Conservation (phyloP, 148 eudicot genomes). For the Rhododendron henanense region DNA sequence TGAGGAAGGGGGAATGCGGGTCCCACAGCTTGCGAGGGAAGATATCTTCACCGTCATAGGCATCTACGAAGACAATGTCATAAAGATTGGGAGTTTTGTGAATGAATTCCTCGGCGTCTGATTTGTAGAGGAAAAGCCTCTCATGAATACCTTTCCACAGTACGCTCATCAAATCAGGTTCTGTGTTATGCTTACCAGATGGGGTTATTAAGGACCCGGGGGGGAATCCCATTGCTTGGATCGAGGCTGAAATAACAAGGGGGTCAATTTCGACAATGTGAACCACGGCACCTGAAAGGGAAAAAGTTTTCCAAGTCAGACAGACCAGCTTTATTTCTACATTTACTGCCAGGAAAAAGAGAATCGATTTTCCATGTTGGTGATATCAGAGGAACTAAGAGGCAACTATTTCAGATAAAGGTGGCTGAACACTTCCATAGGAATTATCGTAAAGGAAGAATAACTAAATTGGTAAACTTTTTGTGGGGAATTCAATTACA, state of each 20-base stretch:
- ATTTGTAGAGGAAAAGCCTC: conserved; percentile 68
- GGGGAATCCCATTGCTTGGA: conserved; percentile 88
- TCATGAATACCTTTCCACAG: conserved; percentile 93
- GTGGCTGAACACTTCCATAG: neutral
- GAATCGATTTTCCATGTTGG: neutral
- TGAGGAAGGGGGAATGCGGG: conserved; percentile 68
- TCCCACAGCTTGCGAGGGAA: conserved; percentile 89
- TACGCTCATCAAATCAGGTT: conserved; percentile 40
- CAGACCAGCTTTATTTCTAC: neutral
- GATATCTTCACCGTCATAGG: conserved; percentile 84
- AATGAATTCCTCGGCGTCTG: conserved; percentile 81
- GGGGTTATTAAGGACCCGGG: conserved; percentile 49
- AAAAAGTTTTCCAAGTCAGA: neutral
- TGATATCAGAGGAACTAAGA: neutral
- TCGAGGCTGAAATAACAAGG: conserved; percentile 76
- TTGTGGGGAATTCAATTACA: neutral
- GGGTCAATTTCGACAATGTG: conserved; percentile 93
- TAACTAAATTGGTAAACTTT: neutral
- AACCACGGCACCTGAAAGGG: conserved; percentile 59
- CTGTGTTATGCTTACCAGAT: conserved; percentile 43
- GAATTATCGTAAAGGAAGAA: neutral
- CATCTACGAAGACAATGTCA: conserved; percentile 84
- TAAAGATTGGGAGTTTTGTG: conserved; percentile 41
- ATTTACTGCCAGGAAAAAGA: neutral
- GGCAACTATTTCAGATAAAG: neutral